These are phyloP conservation scores for Intubia oerlemansii DNA, from an alignment of 2,329 filamentous ascomycete genomes.

Conservation along the genomic window DNA sequence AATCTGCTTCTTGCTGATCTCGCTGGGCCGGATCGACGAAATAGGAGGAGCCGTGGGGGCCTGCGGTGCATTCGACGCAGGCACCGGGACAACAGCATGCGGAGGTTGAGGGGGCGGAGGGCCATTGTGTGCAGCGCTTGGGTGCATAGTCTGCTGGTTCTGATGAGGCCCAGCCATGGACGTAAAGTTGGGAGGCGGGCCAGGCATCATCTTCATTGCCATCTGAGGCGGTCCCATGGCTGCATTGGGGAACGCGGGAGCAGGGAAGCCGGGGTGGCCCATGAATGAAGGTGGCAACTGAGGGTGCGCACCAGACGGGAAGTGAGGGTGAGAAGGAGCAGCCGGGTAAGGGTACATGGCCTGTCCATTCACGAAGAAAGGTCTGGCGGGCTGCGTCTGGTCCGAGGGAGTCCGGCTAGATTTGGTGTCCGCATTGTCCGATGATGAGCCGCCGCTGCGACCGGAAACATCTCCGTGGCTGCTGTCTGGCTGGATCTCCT, in stretches of 20 bases:
- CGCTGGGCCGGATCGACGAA: slow-evolving; percentile 37
- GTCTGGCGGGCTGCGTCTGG: slow-evolving; percentile 23
- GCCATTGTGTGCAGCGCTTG: no score
- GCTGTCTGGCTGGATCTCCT: no score
- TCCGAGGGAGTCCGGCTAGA: slow-evolving; percentile 19
- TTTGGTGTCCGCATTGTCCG: slow-evolving; percentile 13
- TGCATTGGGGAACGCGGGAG: slow-evolving; percentile 8
- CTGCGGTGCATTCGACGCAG: slow-evolving; percentile 7
- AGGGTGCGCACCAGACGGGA: slow-evolving; percentile 2
- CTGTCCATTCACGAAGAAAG: slow-evolving; percentile 19
- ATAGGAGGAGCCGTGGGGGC: slow-evolving; percentile 19
- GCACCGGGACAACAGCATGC: background rate
- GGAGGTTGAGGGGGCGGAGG: background rate
- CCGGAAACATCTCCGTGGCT: no score
- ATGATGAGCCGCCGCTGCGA: no score
- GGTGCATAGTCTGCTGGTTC: background rate
- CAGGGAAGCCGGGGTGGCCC: slow-evolving; percentile 8
- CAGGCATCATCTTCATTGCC: slow-evolving; percentile 8
- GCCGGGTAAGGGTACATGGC: slow-evolving; percentile 14
- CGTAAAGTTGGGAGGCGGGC: slow-evolving; percentile 2
- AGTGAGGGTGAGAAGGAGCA: slow-evolving; percentile 4
- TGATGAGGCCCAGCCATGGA: slow-evolving; percentile 1
- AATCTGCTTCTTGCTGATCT: slow-evolving; percentile 38
- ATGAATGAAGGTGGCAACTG: slow-evolving; percentile 7
- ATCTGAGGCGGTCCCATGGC: slow-evolving; percentile 10